A percentile compares a stretch with the other conserved stretches of the same genome.
These are phyloP conservation scores for Podospora comata DNA, from an alignment of 495 filamentous ascomycete genomes.

Conservation along the genomic window DNA sequence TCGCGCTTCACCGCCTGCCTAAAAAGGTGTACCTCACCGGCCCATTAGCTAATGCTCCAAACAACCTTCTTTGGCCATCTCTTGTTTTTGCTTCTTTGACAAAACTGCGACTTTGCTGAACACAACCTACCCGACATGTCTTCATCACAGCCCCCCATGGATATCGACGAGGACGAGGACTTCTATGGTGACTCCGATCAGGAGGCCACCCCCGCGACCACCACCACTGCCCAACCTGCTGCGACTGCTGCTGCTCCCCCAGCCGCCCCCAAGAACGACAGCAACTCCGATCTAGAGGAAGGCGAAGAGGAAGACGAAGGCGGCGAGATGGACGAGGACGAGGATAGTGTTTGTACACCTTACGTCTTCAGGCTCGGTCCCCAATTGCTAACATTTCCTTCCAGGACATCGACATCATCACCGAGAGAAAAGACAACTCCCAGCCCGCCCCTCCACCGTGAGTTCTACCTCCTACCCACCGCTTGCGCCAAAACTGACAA, in stretches of 20 bases:
- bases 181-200: slow-evolving; percentile 59
- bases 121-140: background rate
- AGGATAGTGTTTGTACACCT: slow-evolving; percentile 43
- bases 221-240: slow-evolving; percentile 17
- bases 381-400: slow-evolving; percentile 19
- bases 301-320: slow-evolving; percentile 65
- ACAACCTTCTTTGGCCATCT: background rate
- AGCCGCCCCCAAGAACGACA: slow-evolving; percentile 25
- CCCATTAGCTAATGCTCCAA: slow-evolving; percentile 29
- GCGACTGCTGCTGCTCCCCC: slow-evolving; percentile 14
- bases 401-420: slow-evolving; percentile 94
- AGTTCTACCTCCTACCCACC: slow-evolving; percentile 29
- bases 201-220: slow-evolving; percentile 26
- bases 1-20: slow-evolving; percentile 31
- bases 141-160: slow-evolving; percentile 44
- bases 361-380: slow-evolving; percentile 11
- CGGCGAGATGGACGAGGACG: slow-evolving; percentile 72
- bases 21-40: slow-evolving; percentile 10
- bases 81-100: slow-evolving; percentile 2
- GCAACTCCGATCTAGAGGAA: slow-evolving; percentile 53
- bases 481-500: background rate
- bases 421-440: slow-evolving; percentile 73
- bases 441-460: slow-evolving; percentile 66
- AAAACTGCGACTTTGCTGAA: background rate
- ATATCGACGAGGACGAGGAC: slow-evolving; percentile 68